Conservation (phyloP, 805 yeast species). For the Kodamaea leandrae region DNA sequence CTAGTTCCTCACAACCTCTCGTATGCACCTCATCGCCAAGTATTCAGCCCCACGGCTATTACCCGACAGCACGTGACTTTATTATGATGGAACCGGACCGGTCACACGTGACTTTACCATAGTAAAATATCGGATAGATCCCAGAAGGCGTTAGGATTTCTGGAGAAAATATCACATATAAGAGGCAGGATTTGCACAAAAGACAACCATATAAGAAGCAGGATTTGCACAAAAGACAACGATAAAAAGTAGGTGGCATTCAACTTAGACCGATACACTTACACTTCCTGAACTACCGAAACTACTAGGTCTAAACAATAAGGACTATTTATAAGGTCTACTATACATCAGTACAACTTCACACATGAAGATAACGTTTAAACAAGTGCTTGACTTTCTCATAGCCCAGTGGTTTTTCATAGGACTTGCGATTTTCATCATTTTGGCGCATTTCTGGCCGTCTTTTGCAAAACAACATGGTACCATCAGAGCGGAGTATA, state of each 20-base stretch:
- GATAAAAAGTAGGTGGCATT: background rate
- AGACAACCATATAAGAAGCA: no score
- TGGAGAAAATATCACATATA: background rate
- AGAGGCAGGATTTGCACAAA: background rate
- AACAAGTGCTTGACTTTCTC: conserved; percentile 24
- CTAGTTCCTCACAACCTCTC: no score
- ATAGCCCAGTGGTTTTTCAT: conserved; percentile 73
- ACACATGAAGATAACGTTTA: background rate
- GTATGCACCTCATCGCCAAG: no score
- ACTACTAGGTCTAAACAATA: background rate
- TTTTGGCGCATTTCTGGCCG: conserved; percentile 76
- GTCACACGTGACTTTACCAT: conserved; percentile 6
- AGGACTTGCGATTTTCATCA: conserved; percentile 66
- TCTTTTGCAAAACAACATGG: conserved; percentile 85
- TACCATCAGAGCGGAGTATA: conserved; percentile 65
- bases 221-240: background rate
- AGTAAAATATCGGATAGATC: background rate
- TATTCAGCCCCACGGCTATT: background rate
- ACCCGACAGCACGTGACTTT: background rate
- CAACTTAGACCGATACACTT: background rate
- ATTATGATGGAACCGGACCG: conserved; percentile 4
- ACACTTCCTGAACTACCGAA: background rate
- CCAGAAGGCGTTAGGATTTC: background rate
- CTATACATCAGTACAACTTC: background rate
- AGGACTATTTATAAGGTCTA: background rate